Base-by-base conservation (phyloP, 1,139 yeast genomes). In the Yamadazyma spencermartinsiae region DNA sequence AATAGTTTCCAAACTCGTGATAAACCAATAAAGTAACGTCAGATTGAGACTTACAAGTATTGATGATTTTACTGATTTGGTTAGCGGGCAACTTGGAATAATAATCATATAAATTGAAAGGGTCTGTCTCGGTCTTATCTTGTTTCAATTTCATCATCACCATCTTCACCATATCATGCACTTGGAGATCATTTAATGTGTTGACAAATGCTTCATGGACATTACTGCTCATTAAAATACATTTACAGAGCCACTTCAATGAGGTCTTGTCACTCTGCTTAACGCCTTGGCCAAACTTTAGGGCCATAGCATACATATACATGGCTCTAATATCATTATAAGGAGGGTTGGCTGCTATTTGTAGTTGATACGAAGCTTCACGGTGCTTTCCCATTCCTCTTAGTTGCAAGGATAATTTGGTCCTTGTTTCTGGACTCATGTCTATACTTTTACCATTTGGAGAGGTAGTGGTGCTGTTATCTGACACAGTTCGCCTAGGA, bases 211-310 rank as follows among this genome's bases (percentile, higher is more conserved):
- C 37, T 20, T 14, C 41, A 33, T 15, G 41, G 29, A 31, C 33
- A n/a, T 39, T 33, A 20, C 34, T 34, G 3, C n/a, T n/a, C n/a
- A 35, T 23, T 27, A 71, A 50, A 12, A 70, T 55, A 41, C 72
- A 61, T 43, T 64, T 62, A 46, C 78, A 72, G 4, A 86, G 65
- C 86, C 89, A 84, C 42, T 69, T 64, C 32, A 82, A 67, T 1
- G 89, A 78, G 39, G 73, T 76, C 11, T 63, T 53, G 33, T 78
- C 75, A 54, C 82, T 82, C 42, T 72, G 75, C 20, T 78, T 71
- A 12, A 82, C 80, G 0, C 95, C 95, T 60, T 81, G 81, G 1
- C 94, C 95, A 40, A 75, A 68, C 40, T 85, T 67, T 23, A 86
- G 60, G 0, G 92, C 84, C 48, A 83, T 60, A 0, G 90, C 87